Conservation (phyloP, 306 rosid species). For the Malus asiatica region DNA sequence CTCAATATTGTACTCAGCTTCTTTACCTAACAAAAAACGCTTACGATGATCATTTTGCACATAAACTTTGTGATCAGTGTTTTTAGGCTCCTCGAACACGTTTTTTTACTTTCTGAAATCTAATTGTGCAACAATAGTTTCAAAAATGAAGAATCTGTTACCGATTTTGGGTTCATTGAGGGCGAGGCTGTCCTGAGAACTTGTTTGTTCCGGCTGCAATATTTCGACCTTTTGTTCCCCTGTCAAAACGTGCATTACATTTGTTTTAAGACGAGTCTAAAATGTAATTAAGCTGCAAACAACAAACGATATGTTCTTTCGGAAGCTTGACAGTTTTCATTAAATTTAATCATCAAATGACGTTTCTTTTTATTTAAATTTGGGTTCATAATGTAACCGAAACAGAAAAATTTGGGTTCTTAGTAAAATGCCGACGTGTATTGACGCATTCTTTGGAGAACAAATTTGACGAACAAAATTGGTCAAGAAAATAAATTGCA, state of each 20-base stretch:
- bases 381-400: not conserved
- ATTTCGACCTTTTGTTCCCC: slow-evolving; percentile 35
- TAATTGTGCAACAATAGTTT: not conserved
- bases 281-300: not conserved
- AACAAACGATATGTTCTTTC: not conserved
- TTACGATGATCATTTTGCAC: not conserved
- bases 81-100: too few relatives aligned
- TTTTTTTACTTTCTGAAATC: not conserved
- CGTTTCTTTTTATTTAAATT: not conserved
- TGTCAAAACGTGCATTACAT: slow-evolving; percentile 16
- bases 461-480: not conserved
- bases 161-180: slow-evolving; percentile 22
- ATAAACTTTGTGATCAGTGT: not conserved
- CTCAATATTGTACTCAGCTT: slow-evolving; percentile 42
- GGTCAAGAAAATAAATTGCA: not conserved
- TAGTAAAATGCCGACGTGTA: not conserved
- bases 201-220: slow-evolving; percentile 23
- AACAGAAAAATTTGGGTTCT: not conserved
- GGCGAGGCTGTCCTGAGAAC: slow-evolving; percentile 2
- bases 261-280: not conserved
- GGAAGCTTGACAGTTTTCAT: not conserved
- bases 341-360: not conserved
- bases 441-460: not conserved
- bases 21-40: slow-evolving; percentile 33
- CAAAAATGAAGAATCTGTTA: slow-evolving; percentile 11